A percentile compares a stretch with the other conserved stretches of the same genome.
Evolutionary conservation across 371 early-diverging fungal genomes (phyloP).

Genomic region (Mucor racemosus): DNA sequence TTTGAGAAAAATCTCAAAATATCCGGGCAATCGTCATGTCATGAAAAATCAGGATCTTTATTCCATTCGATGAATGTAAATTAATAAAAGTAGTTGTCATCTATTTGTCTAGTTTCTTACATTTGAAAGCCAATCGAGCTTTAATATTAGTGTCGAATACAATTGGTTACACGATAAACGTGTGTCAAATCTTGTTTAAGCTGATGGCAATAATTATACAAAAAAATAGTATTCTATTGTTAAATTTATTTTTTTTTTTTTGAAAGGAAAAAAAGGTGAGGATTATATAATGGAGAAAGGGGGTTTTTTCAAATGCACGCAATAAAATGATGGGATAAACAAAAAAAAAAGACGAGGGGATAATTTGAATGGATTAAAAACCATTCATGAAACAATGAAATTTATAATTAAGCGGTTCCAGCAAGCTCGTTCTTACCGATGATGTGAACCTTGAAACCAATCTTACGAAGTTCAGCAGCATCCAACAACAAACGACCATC

Average conservation of each 20-base stretch:
- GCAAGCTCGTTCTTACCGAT: constrained; percentile 77
- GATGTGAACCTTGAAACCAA: constrained; percentile 86
- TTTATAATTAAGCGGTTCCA: constrained; percentile 42
- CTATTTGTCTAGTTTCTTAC: neutral
- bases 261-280: neutral
- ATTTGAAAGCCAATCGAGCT: neutral
- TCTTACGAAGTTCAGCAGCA: constrained; percentile 67
- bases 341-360: constrained; percentile 2
- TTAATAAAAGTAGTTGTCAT: neutral
- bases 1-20: neutral
- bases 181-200: neutral
- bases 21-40: neutral
- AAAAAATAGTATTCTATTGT: neutral
- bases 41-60: neutral
- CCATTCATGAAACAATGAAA: too few relatives aligned
- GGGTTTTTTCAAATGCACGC: constrained; percentile 11
- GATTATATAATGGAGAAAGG: neutral
- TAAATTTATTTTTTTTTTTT: constrained; percentile 4
- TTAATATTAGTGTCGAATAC: neutral
- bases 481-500: constrained; percentile 92
- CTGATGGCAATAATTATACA: neutral
- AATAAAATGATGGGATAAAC: constrained; percentile 8
- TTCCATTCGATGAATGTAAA: neutral
- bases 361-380: neutral
- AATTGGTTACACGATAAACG: neutral